Base-by-base conservation (phyloP, 2,329 filamentous ascomycete species). In the Diaporthe ampelina region DNA sequence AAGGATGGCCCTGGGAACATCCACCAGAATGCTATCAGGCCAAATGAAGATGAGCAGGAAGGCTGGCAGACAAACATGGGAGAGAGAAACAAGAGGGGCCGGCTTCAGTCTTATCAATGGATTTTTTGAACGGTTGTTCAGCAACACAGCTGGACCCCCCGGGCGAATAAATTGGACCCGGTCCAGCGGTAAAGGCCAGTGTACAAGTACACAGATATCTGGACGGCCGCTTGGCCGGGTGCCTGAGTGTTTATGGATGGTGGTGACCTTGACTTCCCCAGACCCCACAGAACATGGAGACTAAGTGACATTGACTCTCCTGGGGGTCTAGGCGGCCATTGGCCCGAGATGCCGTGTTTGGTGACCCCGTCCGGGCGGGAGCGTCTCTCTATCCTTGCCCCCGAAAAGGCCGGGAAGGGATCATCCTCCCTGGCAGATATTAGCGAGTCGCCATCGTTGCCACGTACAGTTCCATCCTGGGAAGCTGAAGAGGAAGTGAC, bases 321-420 rank as follows among this genome's bases (percentile, higher is more conserved):
- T 52, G 48, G 63, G 61, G 45, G 32, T 26, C 21, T 54, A 68
- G 63, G 63, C 63, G 63, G 63, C 63, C 63, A 67, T 67, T 67
- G 63, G 63, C 48, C 63, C 63, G 63, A 54, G 45, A 26, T 68
- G 63, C 63, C 63, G 63, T 68, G 32, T 24, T 50, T 68, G 63
- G 48, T 35, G 48, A 40, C 48, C 54, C 45, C 45, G 63, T 52
- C 61, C 45, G 61, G 45, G 45, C 50, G 26, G 45, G 29, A 67
- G 45, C 21, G 29, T 19, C 43, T 52, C 29, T 13, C 26, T 48
- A n/a, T 52, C 45, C 63, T 52, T 52, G 63, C 26, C 21, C 63
- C 63, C 48, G 32, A 54, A 37, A 68, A 54, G 63, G 32, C 29
- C 45, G 63, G 63, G 43, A 13, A 67, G 63, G 63, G 63, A 68